These are phyloP conservation scores for Candida adriatica DNA, from an alignment of 805 yeast genomes.

Conservation along the genomic window DNA sequence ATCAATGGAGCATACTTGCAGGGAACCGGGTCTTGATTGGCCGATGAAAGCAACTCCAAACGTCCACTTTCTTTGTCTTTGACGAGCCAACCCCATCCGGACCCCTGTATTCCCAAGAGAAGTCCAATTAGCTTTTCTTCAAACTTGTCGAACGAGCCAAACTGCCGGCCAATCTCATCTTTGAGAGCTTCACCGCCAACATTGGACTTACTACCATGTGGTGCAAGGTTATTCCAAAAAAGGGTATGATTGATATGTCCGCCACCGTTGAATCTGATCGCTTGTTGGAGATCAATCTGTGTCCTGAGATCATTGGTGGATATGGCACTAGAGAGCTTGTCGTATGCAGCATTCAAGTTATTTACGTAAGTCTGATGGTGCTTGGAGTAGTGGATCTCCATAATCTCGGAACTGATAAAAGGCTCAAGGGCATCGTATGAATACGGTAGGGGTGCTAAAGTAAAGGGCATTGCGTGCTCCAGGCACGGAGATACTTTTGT, in stretches of 20 bases:
- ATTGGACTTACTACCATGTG: conserved; percentile 19
- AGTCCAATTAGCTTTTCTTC: conserved; percentile 34
- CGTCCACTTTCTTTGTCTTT: conserved; percentile 34
- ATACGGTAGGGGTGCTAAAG: conserved; percentile 32
- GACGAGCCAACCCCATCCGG: conserved; percentile 48
- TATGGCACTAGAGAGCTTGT: conserved; percentile 30
- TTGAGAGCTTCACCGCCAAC: conserved; percentile 37
- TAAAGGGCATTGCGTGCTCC: conserved; percentile 13
- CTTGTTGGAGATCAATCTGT: conserved; percentile 36
- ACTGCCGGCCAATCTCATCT: conserved; percentile 32
- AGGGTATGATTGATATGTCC: conserved; percentile 44
- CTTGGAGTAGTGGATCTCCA: conserved; percentile 41
- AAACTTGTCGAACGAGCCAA: conserved; percentile 39
- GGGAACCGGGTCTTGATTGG: conserved; percentile 41
- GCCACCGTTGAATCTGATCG: conserved; percentile 44
- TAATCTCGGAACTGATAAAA: conserved; percentile 37
- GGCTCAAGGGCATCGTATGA: conserved; percentile 43
- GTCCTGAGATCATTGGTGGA: conserved; percentile 33
- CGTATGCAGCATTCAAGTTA: conserved; percentile 39
- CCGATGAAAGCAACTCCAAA: conserved; percentile 38
- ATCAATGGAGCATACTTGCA: conserved; percentile 36
- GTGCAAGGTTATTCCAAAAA: conserved; percentile 44
- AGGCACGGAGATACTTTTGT: too few relatives aligned
- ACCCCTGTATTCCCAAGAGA: conserved; percentile 44
- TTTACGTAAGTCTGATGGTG: conserved; percentile 45